Base-by-base conservation (phyloP, 1,139 yeast genomes). In the Geotrichum cucujoidarum region DNA sequence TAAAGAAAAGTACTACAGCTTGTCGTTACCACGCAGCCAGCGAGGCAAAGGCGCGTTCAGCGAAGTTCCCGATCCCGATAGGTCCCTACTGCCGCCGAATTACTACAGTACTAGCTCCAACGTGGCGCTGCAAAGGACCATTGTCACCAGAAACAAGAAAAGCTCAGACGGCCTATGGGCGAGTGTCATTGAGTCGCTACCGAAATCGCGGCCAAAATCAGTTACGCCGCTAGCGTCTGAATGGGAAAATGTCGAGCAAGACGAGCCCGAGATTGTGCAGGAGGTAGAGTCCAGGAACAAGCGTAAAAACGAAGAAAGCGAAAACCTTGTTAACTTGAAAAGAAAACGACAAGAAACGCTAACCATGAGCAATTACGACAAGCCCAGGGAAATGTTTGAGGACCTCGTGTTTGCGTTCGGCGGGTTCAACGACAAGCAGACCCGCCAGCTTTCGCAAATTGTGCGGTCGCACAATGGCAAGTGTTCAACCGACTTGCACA, bases 11-110 rank as follows among this genome's bases (percentile, higher is more conserved):
- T 80, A 76, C 57, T 74, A 74, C 57, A 66, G 72, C 43, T 46
- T 76, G 27, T 66, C 65, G 8, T 56, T 65, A 21, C 54, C 67
- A 0, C 56, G 55, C 43, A 61, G 61, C 14, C 57, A 64, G 45
- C 65, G 74, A 21, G 83, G 83, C 11, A 54, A 58, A 21, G 71
- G 65, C 22, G 76, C 87, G 0, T 78, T 43, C 78, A 84, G 83
- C 66, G 69, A 34, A 65, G 70, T 47, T 35, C 50, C 50, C 24
- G 52, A 35, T 32, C 47, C 45, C 4, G n/a, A 33, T 17, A 35
- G 30, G 10, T 27, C 47, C 4, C 24, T 43, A 27, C 43, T 37
- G 20, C 42, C 49, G 34, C 24, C 24, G 32, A 40, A 43, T 35
- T 43, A 44, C 34, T 43, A 20, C 25, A 30, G 34, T 32, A 35